These are phyloP conservation scores for Monosporozyma servazzii DNA, from an alignment of 805 yeast genomes.

Conservation along the genomic window DNA sequence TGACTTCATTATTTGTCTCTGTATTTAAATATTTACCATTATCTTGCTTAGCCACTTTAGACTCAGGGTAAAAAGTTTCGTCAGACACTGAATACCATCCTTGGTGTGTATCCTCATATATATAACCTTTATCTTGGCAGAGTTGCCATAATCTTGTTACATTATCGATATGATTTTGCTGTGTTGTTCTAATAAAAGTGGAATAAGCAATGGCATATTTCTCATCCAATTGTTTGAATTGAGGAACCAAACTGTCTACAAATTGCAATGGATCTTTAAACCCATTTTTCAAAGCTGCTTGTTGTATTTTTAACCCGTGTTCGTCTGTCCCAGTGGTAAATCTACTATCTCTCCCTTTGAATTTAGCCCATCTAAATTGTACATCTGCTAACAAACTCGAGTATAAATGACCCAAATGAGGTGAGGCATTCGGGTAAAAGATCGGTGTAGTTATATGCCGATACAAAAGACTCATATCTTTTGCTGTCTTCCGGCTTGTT, in stretches of 20 bases:
- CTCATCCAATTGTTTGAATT: conserved; percentile 58
- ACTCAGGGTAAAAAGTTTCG: conserved; percentile 85
- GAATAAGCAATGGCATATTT: conserved; percentile 50
- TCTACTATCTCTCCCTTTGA: conserved; percentile 38
- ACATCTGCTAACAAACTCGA: conserved; percentile 81
- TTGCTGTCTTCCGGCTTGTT: neutral
- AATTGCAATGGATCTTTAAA: conserved; percentile 49
- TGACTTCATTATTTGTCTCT: conserved; percentile 72
- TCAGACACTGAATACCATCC: conserved; percentile 97
- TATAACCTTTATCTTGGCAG: conserved; percentile 50
- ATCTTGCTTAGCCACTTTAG: conserved; percentile 43
- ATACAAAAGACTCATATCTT: neutral
- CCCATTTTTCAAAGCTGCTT: conserved; percentile 57
- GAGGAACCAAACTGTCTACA: conserved; percentile 59
- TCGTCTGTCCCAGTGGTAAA: conserved; percentile 94
- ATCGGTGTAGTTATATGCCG: conserved; percentile 78
- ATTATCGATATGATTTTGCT: conserved; percentile 58
- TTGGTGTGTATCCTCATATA: conserved; percentile 72
- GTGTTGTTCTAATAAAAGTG: conserved; percentile 87
- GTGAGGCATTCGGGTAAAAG: conserved; percentile 89
- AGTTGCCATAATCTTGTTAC: conserved; percentile 64
- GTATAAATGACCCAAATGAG: conserved; percentile 90
- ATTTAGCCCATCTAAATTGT: conserved; percentile 58
- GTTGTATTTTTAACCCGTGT: conserved; percentile 87
- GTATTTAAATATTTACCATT: conserved; percentile 28